Conservation (phyloP, 306 rosid genomes). For the Cucumis cinereus region DNA sequence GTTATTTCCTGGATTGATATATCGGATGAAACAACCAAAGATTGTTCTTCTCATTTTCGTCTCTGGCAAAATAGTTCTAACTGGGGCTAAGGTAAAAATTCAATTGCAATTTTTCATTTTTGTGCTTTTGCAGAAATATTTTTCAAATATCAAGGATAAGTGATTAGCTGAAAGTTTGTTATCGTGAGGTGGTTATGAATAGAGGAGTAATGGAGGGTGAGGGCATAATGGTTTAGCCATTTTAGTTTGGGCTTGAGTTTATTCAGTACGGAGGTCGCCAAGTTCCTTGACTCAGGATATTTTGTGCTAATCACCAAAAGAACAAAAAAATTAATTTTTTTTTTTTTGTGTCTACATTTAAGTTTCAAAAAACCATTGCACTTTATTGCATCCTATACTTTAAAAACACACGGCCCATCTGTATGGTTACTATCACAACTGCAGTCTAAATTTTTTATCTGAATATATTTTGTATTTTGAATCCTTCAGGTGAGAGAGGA, state of each 20-base stretch:
- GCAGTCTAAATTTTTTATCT: not conserved
- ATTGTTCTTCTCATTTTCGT: conserved; percentile 89
- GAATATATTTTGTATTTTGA: not conserved
- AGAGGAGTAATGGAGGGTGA: not conserved
- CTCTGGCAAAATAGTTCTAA: conserved; percentile 89
- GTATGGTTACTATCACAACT: not conserved
- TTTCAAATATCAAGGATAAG: not conserved
- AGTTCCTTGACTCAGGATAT: not conserved
- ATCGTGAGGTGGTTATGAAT: not conserved
- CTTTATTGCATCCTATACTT: no score
- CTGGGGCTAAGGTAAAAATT: conserved; percentile 82
- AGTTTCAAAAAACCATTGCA: no score
- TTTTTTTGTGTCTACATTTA: no score
- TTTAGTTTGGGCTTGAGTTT: not conserved
- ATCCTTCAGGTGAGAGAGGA: conserved; percentile 66
- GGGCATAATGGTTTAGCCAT: not conserved
- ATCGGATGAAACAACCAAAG: conserved; percentile 95
- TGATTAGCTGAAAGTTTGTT: not conserved
- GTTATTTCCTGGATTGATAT: conserved; percentile 89
- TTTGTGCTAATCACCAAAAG: not conserved
- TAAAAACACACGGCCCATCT: not conserved
- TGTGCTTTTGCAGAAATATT: not conserved
- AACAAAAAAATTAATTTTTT: no score
- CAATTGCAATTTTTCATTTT: not conserved
- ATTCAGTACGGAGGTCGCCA: not conserved